Conservation (phyloP, 768 basidiomycete genomes). For the Lactifluus volemus region DNA sequence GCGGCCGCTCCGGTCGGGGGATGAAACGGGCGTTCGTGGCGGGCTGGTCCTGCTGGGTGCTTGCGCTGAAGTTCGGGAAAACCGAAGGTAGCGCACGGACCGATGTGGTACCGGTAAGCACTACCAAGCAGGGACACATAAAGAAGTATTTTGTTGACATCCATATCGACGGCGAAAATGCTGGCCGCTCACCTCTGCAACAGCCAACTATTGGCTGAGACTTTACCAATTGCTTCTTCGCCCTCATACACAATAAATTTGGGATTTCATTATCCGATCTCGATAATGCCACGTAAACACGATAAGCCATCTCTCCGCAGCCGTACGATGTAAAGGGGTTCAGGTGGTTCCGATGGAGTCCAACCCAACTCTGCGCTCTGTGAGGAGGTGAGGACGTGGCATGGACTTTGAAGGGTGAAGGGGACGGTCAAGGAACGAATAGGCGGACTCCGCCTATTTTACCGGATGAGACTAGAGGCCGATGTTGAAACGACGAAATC, state of each 20-base stretch:
- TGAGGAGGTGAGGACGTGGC: not conserved
- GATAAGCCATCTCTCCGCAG: not conserved
- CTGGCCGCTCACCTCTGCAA: not conserved
- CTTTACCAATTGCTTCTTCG: not conserved
- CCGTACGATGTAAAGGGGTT: too few species aligned
- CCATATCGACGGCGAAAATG: not conserved
- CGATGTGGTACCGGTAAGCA: not conserved
- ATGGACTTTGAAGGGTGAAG: not conserved
- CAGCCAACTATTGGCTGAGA: not conserved
- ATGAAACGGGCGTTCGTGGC: not conserved
- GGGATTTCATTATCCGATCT: not conserved
- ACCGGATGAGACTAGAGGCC: too few species aligned
- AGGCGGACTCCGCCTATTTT: too few species aligned
- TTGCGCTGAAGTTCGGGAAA: not conserved
- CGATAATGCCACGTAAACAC: not conserved
- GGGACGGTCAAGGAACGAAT: not conserved
- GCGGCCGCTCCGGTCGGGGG: not conserved
- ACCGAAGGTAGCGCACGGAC: not conserved
- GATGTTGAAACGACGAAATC: too few species aligned
- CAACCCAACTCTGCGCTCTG: too few species aligned
- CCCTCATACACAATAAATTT: too few species aligned
- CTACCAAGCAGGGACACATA: not conserved
- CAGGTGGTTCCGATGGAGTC: too few species aligned
- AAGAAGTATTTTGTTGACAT: not conserved
- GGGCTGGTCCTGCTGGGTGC: not conserved